Base-by-base conservation (phyloP, 169 alveolate genomes). In the Cryptosporidium parvum region DNA sequence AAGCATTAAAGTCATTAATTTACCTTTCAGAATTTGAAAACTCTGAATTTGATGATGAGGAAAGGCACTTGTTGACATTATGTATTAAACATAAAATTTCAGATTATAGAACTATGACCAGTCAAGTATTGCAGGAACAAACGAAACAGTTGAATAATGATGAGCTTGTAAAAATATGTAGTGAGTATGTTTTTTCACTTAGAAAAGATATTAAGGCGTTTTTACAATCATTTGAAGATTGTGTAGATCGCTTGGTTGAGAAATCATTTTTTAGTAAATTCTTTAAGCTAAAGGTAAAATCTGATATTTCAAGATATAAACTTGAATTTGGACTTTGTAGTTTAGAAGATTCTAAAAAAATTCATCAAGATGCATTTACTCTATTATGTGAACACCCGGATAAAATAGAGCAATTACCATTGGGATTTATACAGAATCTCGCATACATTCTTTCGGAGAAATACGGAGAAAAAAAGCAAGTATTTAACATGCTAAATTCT, bases 1-100 rank as follows among this genome's bases (percentile, higher is more conserved):
- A 80, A 33, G 62, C 89, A 26, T 45, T 80, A 7, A 59, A 58
- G 21, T 62, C 89, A 18, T 8, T 80, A n/a, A 65, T 80, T 45
- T 62, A 59, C 56, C 73, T 80, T n/a, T 59, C 80, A 44, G 89
- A 80, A 80, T 80, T 80, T 67, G 89, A 80, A 39, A 80, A 62
- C 18, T 62, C 26, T 80, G 89, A 80, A 59, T 65, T 80, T 31
- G 68, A 65, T 39, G 89, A 80, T 35, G 89, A 62, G 5, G 89
- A 80, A 48, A 80, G 12, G 29, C 62, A 29, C 2, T 2, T 80
- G 14, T 4, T 80, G 14, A 0, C 10, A 6, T 9, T 31, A 26
- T 62, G 75, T 1, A 62, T 80, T 31, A 62, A 80, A 45, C 12
- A 62, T n/a, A 80, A 80, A 48, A 48, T 80, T 42, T 42, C 62